Conservation (phyloP, 352 stramenopile genomes). For the Blastocystis sp. region DNA sequence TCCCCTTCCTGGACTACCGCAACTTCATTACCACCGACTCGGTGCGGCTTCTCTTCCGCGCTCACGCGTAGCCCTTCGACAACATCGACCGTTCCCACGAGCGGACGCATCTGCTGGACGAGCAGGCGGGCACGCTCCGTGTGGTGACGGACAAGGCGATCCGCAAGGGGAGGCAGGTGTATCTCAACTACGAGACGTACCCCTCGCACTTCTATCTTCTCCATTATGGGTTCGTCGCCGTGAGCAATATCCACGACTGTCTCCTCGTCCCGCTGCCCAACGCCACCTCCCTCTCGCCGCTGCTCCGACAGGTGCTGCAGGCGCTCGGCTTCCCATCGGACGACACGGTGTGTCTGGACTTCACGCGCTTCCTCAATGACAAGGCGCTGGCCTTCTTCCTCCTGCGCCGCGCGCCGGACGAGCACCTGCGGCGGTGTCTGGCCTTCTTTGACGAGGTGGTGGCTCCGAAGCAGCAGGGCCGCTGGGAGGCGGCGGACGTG, state of each 20-base stretch:
- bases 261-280: constrained; percentile 14
- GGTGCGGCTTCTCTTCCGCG: background rate
- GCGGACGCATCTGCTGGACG: background rate
- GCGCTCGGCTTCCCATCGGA: background rate
- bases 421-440: background rate
- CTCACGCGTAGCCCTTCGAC: constrained; percentile 20
- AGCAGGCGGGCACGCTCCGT: background rate
- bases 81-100: constrained; percentile 19
- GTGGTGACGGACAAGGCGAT: constrained; percentile 7
- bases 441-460: background rate
- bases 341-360: constrained; percentile 22
- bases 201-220: constrained; percentile 45
- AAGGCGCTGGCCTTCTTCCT: constrained; percentile 9
- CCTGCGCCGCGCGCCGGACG: background rate
- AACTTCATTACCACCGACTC: constrained; percentile 51
- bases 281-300: background rate
- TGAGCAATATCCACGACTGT: constrained; percentile 55
- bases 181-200: constrained; percentile 39
- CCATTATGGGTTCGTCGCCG: constrained; percentile 10
- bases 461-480: background rate
- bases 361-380: constrained; percentile 28
- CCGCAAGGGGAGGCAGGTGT: background rate
- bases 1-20: constrained; percentile 44
- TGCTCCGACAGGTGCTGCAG: background rate
- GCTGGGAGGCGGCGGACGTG: constrained; percentile 7